phyloP scores from a whole-genome alignment of 2,329 filamentous ascomycete genomes.

The Xylaria sp. region DNA sequence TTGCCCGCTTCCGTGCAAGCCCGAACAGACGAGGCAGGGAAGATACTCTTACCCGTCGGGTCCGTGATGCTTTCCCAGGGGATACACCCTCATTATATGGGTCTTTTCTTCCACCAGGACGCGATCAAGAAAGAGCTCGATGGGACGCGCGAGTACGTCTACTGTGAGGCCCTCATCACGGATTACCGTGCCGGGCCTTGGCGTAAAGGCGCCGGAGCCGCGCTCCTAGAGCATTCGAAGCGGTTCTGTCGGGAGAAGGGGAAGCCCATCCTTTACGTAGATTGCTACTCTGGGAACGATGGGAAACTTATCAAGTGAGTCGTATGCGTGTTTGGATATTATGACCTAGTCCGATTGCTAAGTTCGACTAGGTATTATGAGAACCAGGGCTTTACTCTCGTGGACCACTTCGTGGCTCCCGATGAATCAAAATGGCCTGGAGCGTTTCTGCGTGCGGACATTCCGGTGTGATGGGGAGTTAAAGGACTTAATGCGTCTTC shows the following conservation, averaged over 20 bases:
- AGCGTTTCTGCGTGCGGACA: conserved; percentile 21
- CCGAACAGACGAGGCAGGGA: conserved; percentile 26
- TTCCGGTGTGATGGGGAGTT: not conserved
- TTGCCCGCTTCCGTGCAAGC: conserved; percentile 19
- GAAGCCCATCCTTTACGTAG: conserved; percentile 21
- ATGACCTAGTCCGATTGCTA: not conserved
- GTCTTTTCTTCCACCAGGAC: conserved; percentile 12
- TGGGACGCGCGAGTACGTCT: conserved; percentile 31
- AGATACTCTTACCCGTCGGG: conserved; percentile 30
- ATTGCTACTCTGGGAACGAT: conserved; percentile 33
- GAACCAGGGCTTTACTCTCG: conserved; percentile 27
- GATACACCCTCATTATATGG: conserved; percentile 21
- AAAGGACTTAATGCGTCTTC: not conserved
- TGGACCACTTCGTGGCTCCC: conserved; percentile 23
- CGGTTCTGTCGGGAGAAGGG: conserved; percentile 22
- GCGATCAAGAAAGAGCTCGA: conserved; percentile 30
- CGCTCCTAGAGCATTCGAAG: conserved; percentile 27
- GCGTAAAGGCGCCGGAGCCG: conserved; percentile 36
- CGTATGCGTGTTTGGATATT: not conserved
- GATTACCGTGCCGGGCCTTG: conserved; percentile 31
- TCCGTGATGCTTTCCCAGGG: conserved; percentile 30
- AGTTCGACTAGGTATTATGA: conserved; percentile 33
- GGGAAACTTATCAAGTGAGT: conserved; percentile 37
- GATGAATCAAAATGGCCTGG: conserved; percentile 25
- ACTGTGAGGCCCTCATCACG: conserved; percentile 37